These are phyloP conservation scores for Stephanodiscus triporus DNA, from an alignment of 108 stramenopile species.

Conservation along the genomic window DNA sequence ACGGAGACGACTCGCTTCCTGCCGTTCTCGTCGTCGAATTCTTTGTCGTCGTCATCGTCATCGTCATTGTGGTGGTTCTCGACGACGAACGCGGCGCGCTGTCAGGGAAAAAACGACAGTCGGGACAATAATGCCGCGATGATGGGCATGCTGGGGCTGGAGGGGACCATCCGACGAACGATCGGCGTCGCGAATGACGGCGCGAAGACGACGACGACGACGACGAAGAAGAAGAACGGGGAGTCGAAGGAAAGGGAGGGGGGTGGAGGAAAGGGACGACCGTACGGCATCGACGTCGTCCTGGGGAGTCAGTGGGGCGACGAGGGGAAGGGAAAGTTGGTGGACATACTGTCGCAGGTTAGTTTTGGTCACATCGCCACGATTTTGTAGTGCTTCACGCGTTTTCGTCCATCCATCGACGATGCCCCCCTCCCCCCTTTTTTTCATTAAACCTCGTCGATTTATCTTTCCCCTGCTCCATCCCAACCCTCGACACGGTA, in stretches of 20 bases:
- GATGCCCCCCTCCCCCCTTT: neutral
- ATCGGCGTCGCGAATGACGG: no score
- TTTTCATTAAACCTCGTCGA: neutral
- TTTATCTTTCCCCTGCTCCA: neutral
- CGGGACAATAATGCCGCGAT: no score
- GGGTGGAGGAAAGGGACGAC: neutral
- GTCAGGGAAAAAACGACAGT: no score
- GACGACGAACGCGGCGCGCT: no score
- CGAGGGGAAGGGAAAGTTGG: slow-evolving; percentile 99
- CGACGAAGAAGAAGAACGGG: neutral
- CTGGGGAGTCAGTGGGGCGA: slow-evolving; percentile 98
- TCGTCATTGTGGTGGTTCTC: no score
- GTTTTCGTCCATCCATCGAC: neutral
- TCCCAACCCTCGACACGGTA: no score
- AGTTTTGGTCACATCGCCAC: neutral
- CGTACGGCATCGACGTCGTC: slow-evolving; percentile 86
- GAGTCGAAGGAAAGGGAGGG: no score
- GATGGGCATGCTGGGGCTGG: no score
- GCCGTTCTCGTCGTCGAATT: no score
- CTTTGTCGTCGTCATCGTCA: no score
- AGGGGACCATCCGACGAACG: no score
- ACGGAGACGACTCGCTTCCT: no score
- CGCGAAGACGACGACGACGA: neutral
- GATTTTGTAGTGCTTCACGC: neutral
- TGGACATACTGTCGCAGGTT: slow-evolving; percentile 90